These are phyloP conservation scores for Fusarium sp. DNA, from an alignment of 2,329 filamentous ascomycete species.

Conservation along the genomic window DNA sequence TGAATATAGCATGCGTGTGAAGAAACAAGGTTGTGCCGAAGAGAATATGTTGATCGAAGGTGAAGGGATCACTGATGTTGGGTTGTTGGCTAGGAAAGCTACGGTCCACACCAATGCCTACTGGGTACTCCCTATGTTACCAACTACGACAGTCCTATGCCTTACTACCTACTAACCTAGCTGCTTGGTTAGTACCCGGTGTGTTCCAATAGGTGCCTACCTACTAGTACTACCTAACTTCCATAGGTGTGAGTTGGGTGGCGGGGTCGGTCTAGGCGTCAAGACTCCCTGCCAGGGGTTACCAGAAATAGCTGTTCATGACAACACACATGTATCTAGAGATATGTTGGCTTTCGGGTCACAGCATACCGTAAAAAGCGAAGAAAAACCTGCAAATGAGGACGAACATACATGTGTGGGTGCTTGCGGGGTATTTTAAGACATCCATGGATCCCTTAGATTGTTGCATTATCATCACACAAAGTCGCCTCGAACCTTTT, in stretches of 20 bases:
- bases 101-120: too few species aligned
- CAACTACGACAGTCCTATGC: too few species aligned
- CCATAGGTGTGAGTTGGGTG: slow-evolving; percentile 22
- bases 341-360: slow-evolving; percentile 12
- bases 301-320: slow-evolving; percentile 19
- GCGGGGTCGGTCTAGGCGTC: slow-evolving; percentile 34
- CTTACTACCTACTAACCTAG: too few species aligned
- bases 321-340: slow-evolving; percentile 7
- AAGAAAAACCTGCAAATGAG: not conserved
- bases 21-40: slow-evolving; percentile 7
- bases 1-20: not conserved
- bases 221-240: not conserved
- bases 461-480: not conserved
- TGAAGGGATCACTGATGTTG: slow-evolving; percentile 12
- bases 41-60: slow-evolving; percentile 22
- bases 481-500: not conserved
- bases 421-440: not conserved
- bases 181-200: too few species aligned
- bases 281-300: slow-evolving; percentile 7
- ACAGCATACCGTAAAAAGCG: not conserved
- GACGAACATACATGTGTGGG: not conserved
- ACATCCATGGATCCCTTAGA: not conserved
- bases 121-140: too few species aligned
- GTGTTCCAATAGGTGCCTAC: not conserved
- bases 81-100: slow-evolving; percentile 20